A percentile compares a stretch with the other conserved stretches of the same genome.
phyloP scores from a whole-genome alignment of 139 green algal species.

The Nannochloris sp. region DNA sequence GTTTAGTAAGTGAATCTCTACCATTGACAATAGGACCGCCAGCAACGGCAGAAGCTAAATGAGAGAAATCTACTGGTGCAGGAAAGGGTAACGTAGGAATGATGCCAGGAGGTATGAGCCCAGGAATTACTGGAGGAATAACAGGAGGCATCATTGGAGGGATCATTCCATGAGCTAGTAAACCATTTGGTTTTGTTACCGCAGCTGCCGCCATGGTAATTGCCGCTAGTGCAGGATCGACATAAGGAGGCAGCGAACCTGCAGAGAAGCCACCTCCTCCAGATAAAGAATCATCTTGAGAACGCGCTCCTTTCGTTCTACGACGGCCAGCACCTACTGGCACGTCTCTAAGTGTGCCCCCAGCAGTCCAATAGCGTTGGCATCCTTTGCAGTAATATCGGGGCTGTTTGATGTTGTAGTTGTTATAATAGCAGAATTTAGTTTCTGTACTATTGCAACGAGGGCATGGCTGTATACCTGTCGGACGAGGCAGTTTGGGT shows the following conservation, averaged over 20 bases:
- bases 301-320: slow-evolving; percentile 57
- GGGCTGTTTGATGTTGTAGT: slow-evolving; percentile 95
- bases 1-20: background rate
- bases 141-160: too few species aligned
- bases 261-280: background rate
- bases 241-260: background rate
- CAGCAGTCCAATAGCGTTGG: slow-evolving; percentile 89
- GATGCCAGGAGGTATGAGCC: background rate
- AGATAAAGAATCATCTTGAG: background rate
- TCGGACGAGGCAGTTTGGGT: slow-evolving; percentile 33
- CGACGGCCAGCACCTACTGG: slow-evolving; percentile 70
- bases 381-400: slow-evolving; percentile 83
- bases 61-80: background rate
- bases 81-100: too few species aligned
- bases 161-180: too few species aligned
- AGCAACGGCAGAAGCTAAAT: background rate
- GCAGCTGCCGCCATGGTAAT: background rate
- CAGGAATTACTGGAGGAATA: background rate
- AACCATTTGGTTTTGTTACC: background rate
- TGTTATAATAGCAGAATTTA: slow-evolving; percentile 99
- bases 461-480: slow-evolving; percentile 52
- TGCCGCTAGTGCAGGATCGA: background rate
- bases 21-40: background rate
- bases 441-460: slow-evolving; percentile 74
- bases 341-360: slow-evolving; percentile 85